Evolutionary conservation across 2,329 filamentous ascomycete species (phyloP).

Genomic region (Aspergillus awamori): DNA sequence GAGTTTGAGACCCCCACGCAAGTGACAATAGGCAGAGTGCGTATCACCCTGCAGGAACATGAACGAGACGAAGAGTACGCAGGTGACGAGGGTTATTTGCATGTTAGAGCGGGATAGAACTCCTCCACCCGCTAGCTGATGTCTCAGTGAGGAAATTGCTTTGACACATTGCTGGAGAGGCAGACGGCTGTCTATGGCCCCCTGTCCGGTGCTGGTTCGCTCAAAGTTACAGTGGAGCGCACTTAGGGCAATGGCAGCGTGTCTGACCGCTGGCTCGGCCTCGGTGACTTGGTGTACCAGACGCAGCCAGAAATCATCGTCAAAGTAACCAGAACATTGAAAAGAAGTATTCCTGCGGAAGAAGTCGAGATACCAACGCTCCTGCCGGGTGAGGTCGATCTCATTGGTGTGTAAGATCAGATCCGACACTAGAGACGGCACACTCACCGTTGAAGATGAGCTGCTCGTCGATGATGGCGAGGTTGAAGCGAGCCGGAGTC

Average conservation of each 20-base stretch:
- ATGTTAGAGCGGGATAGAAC: constrained; percentile 5
- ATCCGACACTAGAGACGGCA: background rate
- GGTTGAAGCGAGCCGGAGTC: background rate
- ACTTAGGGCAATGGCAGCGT: constrained; percentile 30
- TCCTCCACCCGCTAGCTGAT: background rate
- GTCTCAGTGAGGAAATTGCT: background rate
- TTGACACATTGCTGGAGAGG: constrained; percentile 6
- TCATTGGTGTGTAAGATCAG: constrained; percentile 1
- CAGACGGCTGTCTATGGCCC: background rate
- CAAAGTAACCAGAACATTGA: constrained; percentile 5
- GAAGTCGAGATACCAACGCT: constrained; percentile 6
- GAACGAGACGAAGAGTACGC: constrained; percentile 21
- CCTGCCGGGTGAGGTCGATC: constrained; percentile 1
- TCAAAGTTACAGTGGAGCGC: constrained; percentile 29
- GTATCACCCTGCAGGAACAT: constrained; percentile 21
- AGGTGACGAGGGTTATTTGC: constrained; percentile 20
- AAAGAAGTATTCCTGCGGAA: background rate
- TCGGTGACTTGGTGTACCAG: constrained; percentile 25
- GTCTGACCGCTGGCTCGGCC: constrained; percentile 25
- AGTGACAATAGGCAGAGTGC: constrained; percentile 9
- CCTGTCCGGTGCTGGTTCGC: constrained; percentile 1
- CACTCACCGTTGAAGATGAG: background rate
- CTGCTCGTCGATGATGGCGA: background rate
- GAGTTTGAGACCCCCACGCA: constrained; percentile 15
- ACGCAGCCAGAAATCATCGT: constrained; percentile 22